Evolutionary conservation across 352 stramenopile species (phyloP), one percentile per base, ranked within the genome.

Genomic region (Phytophthora chlamydospora): DNA sequence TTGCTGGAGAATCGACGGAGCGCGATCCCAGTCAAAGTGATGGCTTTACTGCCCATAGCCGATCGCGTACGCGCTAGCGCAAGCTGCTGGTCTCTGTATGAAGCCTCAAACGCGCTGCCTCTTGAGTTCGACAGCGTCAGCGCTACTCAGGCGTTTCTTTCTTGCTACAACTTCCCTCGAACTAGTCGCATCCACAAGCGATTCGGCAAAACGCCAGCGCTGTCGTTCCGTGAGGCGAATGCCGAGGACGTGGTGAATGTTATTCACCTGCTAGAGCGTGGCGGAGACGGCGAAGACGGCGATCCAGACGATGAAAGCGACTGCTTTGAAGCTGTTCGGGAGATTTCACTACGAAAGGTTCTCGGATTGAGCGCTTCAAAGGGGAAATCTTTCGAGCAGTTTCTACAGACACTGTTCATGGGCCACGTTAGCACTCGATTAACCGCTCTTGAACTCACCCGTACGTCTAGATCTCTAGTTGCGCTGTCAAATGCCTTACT

Each of bases 361-460:
- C 38, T 2, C 33, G 66, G 57, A 1, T 75, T 85, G 33, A 50
- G 40, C 24, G 8, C 1, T 8, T 40, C 10, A 42, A 66, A 51
- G 2, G 53, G 75, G 14, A 49, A 43, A 36, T 35, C 65, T n/a
- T 86, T 88, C 33, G 53, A 83, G 9, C 64, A 71, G 35, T 49
- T 88, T 8, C 34, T 88, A n/a, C 81, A 88, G 40, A 69, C 72
- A 1, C 58, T 90, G 0, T 86, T 90, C 56, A 83, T 71, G 9
- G 71, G 80, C 36, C 64, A 68, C 24, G 61, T 90, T 8, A 86
- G 67, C 35, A 67, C 55, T 4, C 51, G 54, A 11, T 62, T 90
- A 0, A 33, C 58, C 4, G 51, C 38, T 3, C 56, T 88, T n/a
- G 48, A 69, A 27, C 43, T 90, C 1, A 68, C 52, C 9, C 64